phyloP scores from a whole-genome alignment of 352 stramenopile species.

The Pythium rhizo-oryzae region DNA sequence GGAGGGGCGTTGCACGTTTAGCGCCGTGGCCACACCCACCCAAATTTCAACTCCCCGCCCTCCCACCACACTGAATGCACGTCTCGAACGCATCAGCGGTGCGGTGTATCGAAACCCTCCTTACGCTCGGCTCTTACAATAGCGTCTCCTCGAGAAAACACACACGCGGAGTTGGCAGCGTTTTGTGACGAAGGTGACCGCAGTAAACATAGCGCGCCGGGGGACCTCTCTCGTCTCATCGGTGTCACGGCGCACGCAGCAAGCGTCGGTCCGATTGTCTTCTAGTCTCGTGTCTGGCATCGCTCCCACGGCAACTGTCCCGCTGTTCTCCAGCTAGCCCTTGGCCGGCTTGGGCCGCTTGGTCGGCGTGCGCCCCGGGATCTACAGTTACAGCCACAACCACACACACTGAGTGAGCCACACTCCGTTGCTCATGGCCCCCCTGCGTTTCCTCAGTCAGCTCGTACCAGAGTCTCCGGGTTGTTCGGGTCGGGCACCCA shows the following conservation, averaged over 20 bases:
- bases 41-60: no score
- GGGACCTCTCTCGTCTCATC: not conserved
- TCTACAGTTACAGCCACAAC: slow-evolving; percentile 30
- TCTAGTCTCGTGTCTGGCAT: no score
- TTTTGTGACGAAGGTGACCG: not conserved
- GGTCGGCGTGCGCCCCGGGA: slow-evolving; percentile 53
- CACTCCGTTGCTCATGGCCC: not conserved
- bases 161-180: not conserved
- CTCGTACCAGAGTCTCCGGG: slow-evolving; percentile 58
- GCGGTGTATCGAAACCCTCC: not conserved
- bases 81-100: not conserved
- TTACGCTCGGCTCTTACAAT: no score
- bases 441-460: not conserved
- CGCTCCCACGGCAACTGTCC: no score
- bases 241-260: not conserved
- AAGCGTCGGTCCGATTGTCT: no score
- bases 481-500: slow-evolving; percentile 85
- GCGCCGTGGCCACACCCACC: not conserved
- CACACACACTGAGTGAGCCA: not conserved
- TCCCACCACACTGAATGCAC: not conserved
- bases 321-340: not conserved
- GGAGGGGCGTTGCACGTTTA: not conserved
- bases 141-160: no score
- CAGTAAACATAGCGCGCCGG: not conserved
- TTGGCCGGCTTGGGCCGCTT: slow-evolving; percentile 58